Evolutionary conservation across 306 rosid genomes (phyloP).

Genomic region (Trichosanthes truncata): DNA sequence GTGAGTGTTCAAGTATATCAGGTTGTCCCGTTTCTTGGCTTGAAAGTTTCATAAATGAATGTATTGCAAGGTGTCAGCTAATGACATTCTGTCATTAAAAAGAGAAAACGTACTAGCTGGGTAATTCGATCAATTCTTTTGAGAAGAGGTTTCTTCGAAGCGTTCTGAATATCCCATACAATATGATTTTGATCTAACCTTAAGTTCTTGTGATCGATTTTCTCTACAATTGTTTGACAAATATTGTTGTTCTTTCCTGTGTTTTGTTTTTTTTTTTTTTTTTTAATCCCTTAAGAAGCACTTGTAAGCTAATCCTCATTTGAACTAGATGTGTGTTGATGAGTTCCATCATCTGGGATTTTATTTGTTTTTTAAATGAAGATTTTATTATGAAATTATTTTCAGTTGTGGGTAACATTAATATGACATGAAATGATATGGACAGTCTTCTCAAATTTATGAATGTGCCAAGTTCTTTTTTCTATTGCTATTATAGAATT

Average conservation of each 20-base stretch:
- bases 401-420: neutral
- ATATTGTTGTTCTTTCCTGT: neutral
- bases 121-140: neutral
- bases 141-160: constrained; percentile 1
- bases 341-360: neutral
- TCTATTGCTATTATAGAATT: neutral
- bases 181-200: neutral
- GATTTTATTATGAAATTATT: neutral
- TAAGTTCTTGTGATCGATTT: neutral
- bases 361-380: neutral
- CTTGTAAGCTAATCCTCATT: neutral
- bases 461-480: neutral
- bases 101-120: neutral
- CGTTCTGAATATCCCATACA: neutral
- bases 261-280: neutral
- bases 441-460: neutral
- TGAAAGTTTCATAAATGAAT: neutral
- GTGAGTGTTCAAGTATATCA: constrained; percentile 27
- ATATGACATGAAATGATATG: neutral
- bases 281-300: neutral
- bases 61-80: neutral
- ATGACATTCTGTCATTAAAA: neutral
- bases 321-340: neutral
- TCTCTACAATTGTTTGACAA: neutral
- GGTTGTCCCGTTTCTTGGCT: neutral